These are phyloP conservation scores for Epichloe hybrida DNA, from an alignment of 2,329 filamentous ascomycete genomes.

Conservation along the genomic window DNA sequence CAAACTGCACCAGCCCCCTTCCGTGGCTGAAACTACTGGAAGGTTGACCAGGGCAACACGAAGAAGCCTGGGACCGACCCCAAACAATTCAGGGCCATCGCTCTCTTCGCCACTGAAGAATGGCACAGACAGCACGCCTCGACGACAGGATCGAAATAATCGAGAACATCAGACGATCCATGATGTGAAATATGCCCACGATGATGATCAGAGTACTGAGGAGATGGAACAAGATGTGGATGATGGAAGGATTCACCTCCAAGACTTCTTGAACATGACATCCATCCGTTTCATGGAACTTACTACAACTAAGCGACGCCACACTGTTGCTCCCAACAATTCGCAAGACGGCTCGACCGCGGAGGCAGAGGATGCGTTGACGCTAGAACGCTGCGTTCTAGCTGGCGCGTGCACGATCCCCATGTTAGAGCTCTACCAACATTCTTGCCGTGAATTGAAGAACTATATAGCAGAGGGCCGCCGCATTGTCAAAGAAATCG, in stretches of 20 bases:
- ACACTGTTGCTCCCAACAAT: conserved; percentile 55
- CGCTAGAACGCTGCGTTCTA: conserved; percentile 67
- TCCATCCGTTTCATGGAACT: conserved; percentile 98
- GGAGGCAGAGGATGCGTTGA: conserved; percentile 36
- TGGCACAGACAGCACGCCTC: conserved; percentile 39
- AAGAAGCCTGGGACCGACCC: conserved; percentile 31
- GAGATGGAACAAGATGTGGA: conserved; percentile 35
- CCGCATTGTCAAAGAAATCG: conserved; percentile 79
- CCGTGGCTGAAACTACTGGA: conserved; percentile 53
- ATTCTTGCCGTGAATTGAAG: conserved; percentile 90
- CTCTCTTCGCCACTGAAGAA: conserved; percentile 34
- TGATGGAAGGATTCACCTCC: conserved; percentile 59
- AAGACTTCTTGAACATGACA: conserved; percentile 89
- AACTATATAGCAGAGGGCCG: conserved; percentile 92
- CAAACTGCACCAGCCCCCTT: conserved; percentile 56
- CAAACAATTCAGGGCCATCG: conserved; percentile 28
- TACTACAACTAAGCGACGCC: conserved; percentile 81
- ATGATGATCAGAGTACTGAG: conserved; percentile 24
- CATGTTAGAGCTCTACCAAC: conserved; percentile 87
- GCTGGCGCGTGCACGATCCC: conserved; percentile 85
- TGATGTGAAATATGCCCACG: conserved; percentile 31
- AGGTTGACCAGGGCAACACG: conserved; percentile 37
- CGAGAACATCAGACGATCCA: conserved; percentile 33
- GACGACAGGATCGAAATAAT: conserved; percentile 39
- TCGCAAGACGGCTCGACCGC: conserved; percentile 28